Conservation (phyloP, 2,329 filamentous ascomycete genomes). For the Penicillium sp. region DNA sequence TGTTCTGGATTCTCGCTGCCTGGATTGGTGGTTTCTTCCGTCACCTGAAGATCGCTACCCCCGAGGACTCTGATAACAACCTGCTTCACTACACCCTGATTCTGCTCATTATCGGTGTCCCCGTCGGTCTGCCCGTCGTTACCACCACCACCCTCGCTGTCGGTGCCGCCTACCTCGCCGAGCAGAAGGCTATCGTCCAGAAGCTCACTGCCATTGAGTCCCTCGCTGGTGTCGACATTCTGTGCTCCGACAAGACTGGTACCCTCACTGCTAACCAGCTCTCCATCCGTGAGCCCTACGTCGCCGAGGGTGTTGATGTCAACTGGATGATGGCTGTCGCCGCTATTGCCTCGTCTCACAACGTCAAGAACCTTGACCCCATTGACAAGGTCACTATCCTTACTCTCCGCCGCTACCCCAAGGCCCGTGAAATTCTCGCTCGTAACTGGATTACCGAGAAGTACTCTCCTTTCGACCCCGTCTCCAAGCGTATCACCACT, state of each 20-base stretch:
- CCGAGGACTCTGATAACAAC: slow-evolving; percentile 63
- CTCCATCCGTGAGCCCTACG: slow-evolving; percentile 76
- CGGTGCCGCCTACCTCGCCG: slow-evolving; percentile 76
- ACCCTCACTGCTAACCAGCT: slow-evolving; percentile 69
- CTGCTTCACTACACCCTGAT: slow-evolving; percentile 72
- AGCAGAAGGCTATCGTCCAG: slow-evolving; percentile 80
- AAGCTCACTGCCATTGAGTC: slow-evolving; percentile 81
- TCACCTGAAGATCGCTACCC: slow-evolving; percentile 63
- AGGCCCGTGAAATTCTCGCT: slow-evolving; percentile 75
- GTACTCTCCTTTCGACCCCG: slow-evolving; percentile 74
- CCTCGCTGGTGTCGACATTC: slow-evolving; percentile 74
- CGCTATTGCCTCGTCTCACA: slow-evolving; percentile 77
- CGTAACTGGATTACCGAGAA: slow-evolving; percentile 78
- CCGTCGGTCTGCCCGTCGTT: slow-evolving; percentile 79
- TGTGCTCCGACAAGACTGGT: slow-evolving; percentile 83
- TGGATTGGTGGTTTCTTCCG: slow-evolving; percentile 84
- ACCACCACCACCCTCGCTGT: slow-evolving; percentile 79
- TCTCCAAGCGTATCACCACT: slow-evolving; percentile 79
- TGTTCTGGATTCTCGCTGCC: slow-evolving; percentile 75
- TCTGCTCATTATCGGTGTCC: slow-evolving; percentile 77
- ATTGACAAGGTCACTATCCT: slow-evolving; percentile 81
- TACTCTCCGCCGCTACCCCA: slow-evolving; percentile 76
- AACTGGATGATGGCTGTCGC: slow-evolving; percentile 87
- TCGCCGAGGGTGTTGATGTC: slow-evolving; percentile 76
- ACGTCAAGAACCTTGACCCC: slow-evolving; percentile 77